Evolutionary conservation across 257 asterid species (phyloP), one percentile per base, ranked within the genome.

Genomic region (Linderniella brevidens): DNA sequence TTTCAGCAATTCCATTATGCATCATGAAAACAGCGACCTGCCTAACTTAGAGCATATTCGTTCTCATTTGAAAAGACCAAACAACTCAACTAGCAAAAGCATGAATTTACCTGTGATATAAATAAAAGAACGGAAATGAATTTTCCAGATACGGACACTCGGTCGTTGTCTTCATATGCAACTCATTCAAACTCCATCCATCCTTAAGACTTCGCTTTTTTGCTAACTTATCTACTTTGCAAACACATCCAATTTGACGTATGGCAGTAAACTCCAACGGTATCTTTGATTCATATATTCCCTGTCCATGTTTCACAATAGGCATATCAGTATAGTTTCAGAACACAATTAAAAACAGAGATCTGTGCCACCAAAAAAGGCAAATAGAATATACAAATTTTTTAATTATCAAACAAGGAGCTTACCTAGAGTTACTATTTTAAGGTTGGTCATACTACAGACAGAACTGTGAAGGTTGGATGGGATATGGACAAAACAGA

Each of bases 101-200:
- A 54, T 16, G 41, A 38, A 35, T 13, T 62, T 67, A 81, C 98
- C 98, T 90, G 59, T 85, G 94, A 72, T 90, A 84, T 63, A 90
- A 68, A 72, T 78, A 90, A 66, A 85, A 79, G 78, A 78, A 90
- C 54, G 86, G 52, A 55, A 77, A 52, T 41, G 94, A 71, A 43
- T 81, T 67, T 54, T 84, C 98, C 65, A 90, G 77, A 65, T 90
- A 90, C 32, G 96, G 67, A 64, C 88, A 90, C 70, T 90, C 96
- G 8, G 98, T 75, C 37, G 98, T 84, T 54, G 98, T 90, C 77
- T 81, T 90, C 96, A 85, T 90, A 64, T 81, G 86, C 77, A 90
- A 74, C 65, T 90, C 94, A 58, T 64, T 72, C 71, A 84, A 63
- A 62, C 65, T 76, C 98, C 98, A 90, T 62, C 79, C 82, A 45